Conservation (phyloP, 1,284 basidiomycete species). For the Ceratobasidium theobromae region DNA sequence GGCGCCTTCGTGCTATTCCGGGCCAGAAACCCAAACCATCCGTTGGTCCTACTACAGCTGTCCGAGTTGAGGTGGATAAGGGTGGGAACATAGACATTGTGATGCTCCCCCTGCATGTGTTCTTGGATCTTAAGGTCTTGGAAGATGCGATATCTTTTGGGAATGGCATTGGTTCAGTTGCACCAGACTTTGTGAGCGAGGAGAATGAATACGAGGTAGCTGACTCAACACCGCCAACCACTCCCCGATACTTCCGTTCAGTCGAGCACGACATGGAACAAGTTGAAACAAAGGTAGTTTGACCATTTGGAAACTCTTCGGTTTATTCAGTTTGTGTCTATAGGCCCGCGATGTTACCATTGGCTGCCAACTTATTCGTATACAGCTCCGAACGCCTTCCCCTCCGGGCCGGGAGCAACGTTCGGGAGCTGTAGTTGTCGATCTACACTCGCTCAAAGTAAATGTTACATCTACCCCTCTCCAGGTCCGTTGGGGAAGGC, state of each 20-base stretch:
- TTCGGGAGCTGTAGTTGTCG: constrained; percentile 68
- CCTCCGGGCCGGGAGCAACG: constrained; percentile 44
- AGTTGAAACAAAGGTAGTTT: constrained; percentile 8
- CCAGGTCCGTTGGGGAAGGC: constrained; percentile 45
- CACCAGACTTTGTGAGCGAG: neutral
- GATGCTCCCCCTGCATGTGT: constrained; percentile 66
- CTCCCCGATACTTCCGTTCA: neutral
- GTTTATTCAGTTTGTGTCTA: neutral
- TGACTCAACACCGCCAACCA: constrained; percentile 7
- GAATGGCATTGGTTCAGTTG: constrained; percentile 3
- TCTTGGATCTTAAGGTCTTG: constrained; percentile 67
- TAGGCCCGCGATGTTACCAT: constrained; percentile 17
- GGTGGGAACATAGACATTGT: constrained; percentile 42
- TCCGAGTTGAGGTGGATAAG: constrained; percentile 6
- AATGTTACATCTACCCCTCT: constrained; percentile 42
- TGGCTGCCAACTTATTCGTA: constrained; percentile 54
- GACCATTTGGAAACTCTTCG: too few species aligned
- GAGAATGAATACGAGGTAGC: neutral
- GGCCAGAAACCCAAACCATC: constrained; percentile 34
- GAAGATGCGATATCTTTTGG: constrained; percentile 49
- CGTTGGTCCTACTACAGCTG: neutral
- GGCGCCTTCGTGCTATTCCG: constrained; percentile 34
- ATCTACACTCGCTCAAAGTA: constrained; percentile 58
- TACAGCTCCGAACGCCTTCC: constrained; percentile 55
- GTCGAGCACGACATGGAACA: constrained; percentile 31